Conservation (phyloP, 2,329 filamentous ascomycete species). For the Pseudogymnoascus sp. region DNA sequence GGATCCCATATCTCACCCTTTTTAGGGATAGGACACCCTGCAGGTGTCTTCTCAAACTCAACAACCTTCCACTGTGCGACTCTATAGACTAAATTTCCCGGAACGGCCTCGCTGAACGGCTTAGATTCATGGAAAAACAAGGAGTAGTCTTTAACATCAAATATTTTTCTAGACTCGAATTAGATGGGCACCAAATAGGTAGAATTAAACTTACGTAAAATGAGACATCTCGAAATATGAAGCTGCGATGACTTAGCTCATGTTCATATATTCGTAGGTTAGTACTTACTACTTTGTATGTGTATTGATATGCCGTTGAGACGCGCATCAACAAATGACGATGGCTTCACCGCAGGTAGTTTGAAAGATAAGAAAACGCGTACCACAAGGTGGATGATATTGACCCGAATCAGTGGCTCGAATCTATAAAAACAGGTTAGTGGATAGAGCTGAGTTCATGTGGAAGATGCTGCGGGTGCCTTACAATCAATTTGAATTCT, state of each 20-base stretch:
- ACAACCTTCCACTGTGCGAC: not conserved
- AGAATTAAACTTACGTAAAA: not conserved
- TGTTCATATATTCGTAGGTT: not conserved
- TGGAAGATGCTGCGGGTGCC: not conserved
- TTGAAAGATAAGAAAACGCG: not conserved
- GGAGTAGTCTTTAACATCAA: not conserved
- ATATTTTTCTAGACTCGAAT: not conserved
- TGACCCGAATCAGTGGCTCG: not conserved
- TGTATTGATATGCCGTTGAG: not conserved
- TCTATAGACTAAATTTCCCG: not conserved
- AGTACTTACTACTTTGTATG: not conserved
- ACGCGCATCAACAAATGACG: not conserved
- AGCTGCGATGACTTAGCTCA: not conserved
- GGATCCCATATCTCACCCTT: not conserved
- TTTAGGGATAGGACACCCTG: not conserved
- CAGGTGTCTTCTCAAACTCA: not conserved
- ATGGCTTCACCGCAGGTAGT: not conserved
- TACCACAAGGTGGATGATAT: not conserved
- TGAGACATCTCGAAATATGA: not conserved
- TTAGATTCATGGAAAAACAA: not conserved
- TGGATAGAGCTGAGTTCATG: not conserved
- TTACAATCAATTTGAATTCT: not conserved
- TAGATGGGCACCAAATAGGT: not conserved
- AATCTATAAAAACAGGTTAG: not conserved
- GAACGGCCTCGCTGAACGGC: too few relatives aligned